phyloP scores from a whole-genome alignment of 1,139 yeast species.

The Insectozyma bohioensis region DNA sequence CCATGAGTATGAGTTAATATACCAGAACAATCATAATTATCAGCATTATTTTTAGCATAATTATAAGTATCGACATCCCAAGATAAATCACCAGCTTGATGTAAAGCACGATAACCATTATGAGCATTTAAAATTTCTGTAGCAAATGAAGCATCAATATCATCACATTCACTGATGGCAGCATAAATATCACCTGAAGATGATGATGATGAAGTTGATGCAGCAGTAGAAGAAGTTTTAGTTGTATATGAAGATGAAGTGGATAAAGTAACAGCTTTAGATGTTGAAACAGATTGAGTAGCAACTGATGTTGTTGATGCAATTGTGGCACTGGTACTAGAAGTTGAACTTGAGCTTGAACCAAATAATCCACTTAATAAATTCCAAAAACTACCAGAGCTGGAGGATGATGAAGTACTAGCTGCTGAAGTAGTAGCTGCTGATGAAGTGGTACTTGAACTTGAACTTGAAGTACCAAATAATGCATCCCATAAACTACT shows the following conservation, averaged over 20 bases:
- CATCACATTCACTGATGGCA: constrained; percentile 23
- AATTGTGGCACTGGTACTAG: constrained; percentile 2
- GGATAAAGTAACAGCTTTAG: constrained; percentile 2
- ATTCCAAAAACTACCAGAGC: constrained; percentile 12
- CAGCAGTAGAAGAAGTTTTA: constrained; percentile 14
- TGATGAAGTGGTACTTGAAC: constrained; percentile 6
- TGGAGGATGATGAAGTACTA: constrained; percentile 5
- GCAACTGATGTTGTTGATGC: constrained; percentile 5
- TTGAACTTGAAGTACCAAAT: constrained; percentile 4
- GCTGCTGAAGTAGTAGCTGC: constrained; percentile 8
- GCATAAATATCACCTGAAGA: constrained; percentile 19
- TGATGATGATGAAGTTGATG: constrained; percentile 14
- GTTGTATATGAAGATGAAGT: constrained; percentile 9
- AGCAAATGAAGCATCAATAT: constrained; percentile 31
- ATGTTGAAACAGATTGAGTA: constrained; percentile 2
- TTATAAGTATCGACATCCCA: constrained; percentile 66
- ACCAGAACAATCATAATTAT: constrained; percentile 69
- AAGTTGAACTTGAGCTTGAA: constrained; percentile 11
- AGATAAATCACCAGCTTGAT: constrained; percentile 53
- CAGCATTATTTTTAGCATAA: constrained; percentile 72
- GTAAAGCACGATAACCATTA: constrained; percentile 54
- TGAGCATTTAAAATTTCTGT: constrained; percentile 48
- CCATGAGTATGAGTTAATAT: constrained; percentile 75
- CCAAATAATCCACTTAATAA: constrained; percentile 12
- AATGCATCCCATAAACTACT: constrained; percentile 3